Percentiles rank a stretch among this genome's conserved stretches.
Evolutionary conservation across 768 basidiomycete species (phyloP).

Genomic region (Mycena vulgaris): DNA sequence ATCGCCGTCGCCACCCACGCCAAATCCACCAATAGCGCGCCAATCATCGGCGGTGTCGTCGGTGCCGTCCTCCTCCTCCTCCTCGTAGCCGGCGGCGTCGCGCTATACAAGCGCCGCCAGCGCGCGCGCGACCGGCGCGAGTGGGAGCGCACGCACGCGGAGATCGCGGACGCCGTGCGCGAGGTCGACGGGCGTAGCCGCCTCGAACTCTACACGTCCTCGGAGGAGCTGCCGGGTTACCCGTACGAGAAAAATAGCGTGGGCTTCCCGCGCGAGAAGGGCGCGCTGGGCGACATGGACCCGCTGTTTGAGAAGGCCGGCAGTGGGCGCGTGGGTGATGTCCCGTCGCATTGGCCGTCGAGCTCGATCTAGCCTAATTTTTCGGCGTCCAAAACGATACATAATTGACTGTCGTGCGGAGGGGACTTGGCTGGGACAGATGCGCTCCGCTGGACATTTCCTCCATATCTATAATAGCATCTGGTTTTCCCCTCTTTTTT

Average conservation of each 20-base stretch:
- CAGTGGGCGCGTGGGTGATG: no score
- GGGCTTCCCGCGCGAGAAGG: not conserved
- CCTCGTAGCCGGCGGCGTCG: not conserved
- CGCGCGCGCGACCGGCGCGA: constrained; percentile 22
- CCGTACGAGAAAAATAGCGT: not conserved
- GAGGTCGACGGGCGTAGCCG: not conserved
- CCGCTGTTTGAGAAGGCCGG: not conserved
- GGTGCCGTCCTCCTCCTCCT: constrained; percentile 7
- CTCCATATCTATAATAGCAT: no score
- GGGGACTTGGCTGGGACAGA: no score
- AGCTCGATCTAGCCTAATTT: no score
- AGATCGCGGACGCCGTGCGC: constrained; percentile 27
- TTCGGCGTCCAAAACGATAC: no score
- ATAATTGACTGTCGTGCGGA: no score
- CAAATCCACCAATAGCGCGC: not conserved
- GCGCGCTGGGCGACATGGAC: not conserved
- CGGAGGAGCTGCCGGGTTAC: not conserved
- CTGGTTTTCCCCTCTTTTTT: no score
- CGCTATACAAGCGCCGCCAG: constrained; percentile 21
- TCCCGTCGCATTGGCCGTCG: no score
- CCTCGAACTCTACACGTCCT: no score
- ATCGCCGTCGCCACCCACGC: not conserved
- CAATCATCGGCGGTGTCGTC: constrained; percentile 19
- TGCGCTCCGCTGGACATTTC: no score
- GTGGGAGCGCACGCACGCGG: constrained; percentile 30